Percentiles rank a stretch among this genome's conserved stretches.
Evolutionary conservation across 768 basidiomycete species (phyloP).

Genomic region (Pleurotus citrinopileatus): DNA sequence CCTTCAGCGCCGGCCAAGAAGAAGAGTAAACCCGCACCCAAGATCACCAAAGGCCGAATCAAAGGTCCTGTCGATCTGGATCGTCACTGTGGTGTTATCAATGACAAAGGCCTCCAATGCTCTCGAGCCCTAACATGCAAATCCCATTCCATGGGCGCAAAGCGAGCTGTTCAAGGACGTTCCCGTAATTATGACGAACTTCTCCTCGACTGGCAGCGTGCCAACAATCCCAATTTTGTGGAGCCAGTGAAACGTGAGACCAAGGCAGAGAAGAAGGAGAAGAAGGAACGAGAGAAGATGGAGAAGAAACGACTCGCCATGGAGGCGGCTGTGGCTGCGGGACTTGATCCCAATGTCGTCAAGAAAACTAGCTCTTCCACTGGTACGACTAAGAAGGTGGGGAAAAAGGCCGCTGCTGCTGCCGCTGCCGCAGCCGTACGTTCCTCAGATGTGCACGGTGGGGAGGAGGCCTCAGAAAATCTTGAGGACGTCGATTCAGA

Average conservation of each 20-base stretch:
- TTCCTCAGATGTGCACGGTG: constrained; percentile 42
- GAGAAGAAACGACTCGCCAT: constrained; percentile 77
- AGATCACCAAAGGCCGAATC: constrained; percentile 73
- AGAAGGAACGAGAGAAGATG: constrained; percentile 74
- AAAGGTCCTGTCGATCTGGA: constrained; percentile 90
- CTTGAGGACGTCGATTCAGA: constrained; percentile 82
- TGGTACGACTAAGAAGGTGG: constrained; percentile 51
- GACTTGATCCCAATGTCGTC: constrained; percentile 46
- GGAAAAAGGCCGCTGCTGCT: constrained; percentile 51
- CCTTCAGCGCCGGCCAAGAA: constrained; percentile 69
- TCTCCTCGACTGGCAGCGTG: constrained; percentile 88
- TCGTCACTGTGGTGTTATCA: constrained; percentile 95
- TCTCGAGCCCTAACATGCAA: constrained; percentile 97
- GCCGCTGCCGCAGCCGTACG: constrained; percentile 48
- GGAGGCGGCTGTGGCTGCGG: constrained; percentile 63
- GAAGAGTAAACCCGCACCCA: constrained; percentile 65
- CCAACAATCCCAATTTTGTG: constrained; percentile 83
- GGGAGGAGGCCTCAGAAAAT: constrained; percentile 64
- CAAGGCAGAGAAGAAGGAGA: constrained; percentile 86
- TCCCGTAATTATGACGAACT: constrained; percentile 83
- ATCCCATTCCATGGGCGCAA: constrained; percentile 96
- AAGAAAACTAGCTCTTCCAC: constrained; percentile 37
- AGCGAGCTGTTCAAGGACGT: constrained; percentile 87
- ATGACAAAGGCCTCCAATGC: constrained; percentile 90
- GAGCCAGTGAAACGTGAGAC: constrained; percentile 85